phyloP scores from a whole-genome alignment of 345 rosid genomes.

The Excoecaria agallocha region DNA sequence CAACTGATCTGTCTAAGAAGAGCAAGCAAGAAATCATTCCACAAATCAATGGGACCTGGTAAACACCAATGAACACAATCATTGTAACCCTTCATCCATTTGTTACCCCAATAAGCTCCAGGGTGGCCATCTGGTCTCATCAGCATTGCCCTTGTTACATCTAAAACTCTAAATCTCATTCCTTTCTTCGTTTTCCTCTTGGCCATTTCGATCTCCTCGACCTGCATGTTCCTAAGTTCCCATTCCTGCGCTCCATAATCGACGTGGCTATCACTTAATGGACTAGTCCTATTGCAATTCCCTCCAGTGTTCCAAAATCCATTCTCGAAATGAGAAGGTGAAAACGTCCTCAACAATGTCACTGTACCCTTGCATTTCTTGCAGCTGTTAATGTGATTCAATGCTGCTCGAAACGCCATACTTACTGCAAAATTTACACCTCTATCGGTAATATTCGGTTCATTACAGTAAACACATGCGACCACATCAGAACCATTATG shows the following conservation, averaged over 20 bases:
- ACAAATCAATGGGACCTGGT: conserved; percentile 75
- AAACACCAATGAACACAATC: conserved; percentile 93
- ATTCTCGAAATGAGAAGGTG: conserved; percentile 84
- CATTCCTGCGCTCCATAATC: conserved; percentile 32
- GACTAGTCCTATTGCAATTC: conserved; percentile 54
- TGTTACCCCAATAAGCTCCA: conserved; percentile 59
- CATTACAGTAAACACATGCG: conserved; percentile 69
- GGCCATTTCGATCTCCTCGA: conserved; percentile 43
- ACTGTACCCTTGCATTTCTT: conserved; percentile 32
- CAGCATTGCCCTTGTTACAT: conserved; percentile 63
- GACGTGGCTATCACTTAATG: conserved; percentile 30
- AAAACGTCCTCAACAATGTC: conserved; percentile 65
- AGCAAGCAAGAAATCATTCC: conserved; percentile 71
- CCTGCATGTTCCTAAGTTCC: conserved; percentile 51
- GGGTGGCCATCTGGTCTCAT: conserved; percentile 94
- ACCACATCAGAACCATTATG: conserved; percentile 34
- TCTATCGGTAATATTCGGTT: conserved; percentile 42
- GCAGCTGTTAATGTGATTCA: conserved; percentile 42
- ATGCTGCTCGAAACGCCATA: conserved; percentile 48
- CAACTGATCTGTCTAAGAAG: conserved; percentile 22
- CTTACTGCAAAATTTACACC: conserved; percentile 42
- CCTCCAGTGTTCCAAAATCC: conserved; percentile 85
- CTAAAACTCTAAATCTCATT: conserved; percentile 48
- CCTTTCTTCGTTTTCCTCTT: conserved; percentile 24
- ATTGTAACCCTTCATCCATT: conserved; percentile 75